Base-by-base conservation (phyloP, 768 basidiomycete species). In the Gymnopilus junonius region DNA sequence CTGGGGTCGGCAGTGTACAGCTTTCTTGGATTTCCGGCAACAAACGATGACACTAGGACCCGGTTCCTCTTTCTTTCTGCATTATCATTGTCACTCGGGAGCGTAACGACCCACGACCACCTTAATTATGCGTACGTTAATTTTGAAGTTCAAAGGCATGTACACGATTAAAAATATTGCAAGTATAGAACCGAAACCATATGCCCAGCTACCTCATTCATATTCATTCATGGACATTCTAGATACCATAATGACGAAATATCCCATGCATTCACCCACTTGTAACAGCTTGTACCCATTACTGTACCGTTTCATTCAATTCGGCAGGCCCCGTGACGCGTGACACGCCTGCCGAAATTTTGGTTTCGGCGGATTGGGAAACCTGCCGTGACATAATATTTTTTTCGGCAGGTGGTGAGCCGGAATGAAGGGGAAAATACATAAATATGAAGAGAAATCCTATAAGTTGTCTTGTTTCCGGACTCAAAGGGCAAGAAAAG, bases 1-100 rank as follows among this genome's bases (percentile, higher is more conserved):
- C 83, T 39, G 89, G 90, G 50, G 91, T 90, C 8, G 92, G 92
- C 64, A 92, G 90, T 72, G 91, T 93, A 32, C 82, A 87, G 66
- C 77, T 93, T 58, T 93, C 92, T 35, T 93, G 91, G 91, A 84
- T 78, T 61, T 80, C 84, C 11, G 88, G 89, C 61, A 82, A 80
- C 67, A 84, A 80, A 63, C 77, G 77, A 70, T 76, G 59, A 70
- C 42, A 15, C n/a, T 25, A 42, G 42, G 7, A 57, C 25, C 15
- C 42, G 17, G 20, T 21, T 34, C 35, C 53, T 32, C 10, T 48
- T 27, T 43, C 34, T 23, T 55, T 35, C 45, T 58, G 54, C 56
- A 46, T 51, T 31, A n/a, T n/a, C 35, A 48, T 43, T 51, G 61
- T 32, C 45, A 50, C 46, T 65, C 57, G 59, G 58, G 59, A 64